These are phyloP conservation scores for Rickenella mellea DNA, from an alignment of 768 basidiomycete genomes.

Conservation along the genomic window DNA sequence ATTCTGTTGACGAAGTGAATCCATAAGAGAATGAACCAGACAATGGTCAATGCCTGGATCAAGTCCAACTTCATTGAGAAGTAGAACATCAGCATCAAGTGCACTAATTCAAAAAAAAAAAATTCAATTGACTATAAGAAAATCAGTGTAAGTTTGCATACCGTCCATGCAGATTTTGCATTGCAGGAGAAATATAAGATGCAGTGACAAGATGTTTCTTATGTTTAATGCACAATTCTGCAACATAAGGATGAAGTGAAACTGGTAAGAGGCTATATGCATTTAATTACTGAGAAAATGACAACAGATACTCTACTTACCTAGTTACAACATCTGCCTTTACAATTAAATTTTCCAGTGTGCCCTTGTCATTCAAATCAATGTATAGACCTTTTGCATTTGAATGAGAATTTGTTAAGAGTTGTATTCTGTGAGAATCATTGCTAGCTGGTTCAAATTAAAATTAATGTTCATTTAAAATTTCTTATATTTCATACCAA, in stretches of 20 bases:
- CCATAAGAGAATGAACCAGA: conserved; percentile 67
- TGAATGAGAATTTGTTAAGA: conserved; percentile 26
- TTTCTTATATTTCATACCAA: conserved; percentile 46
- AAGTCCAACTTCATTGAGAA: conserved; percentile 85
- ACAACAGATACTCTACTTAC: conserved; percentile 27
- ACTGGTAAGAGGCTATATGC: conserved; percentile 72
- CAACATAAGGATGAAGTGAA: conserved; percentile 59
- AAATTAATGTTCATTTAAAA: background rate
- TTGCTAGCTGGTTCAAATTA: conserved; percentile 53
- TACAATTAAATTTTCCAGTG: conserved; percentile 42
- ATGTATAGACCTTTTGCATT: conserved; percentile 50
- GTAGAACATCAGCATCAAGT: conserved; percentile 46
- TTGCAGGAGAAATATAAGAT: conserved; percentile 77
- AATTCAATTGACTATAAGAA: background rate
- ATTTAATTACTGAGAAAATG: too few species aligned
- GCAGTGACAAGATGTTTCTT: conserved; percentile 80
- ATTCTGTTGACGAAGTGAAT: conserved; percentile 35
- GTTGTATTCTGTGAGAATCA: conserved; percentile 44
- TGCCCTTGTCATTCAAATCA: conserved; percentile 43
- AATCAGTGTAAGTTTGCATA: conserved; percentile 21
- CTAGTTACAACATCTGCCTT: conserved; percentile 78
- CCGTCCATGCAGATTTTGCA: conserved; percentile 56
- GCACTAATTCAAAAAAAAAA: conserved; percentile 33
- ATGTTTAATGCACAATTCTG: conserved; percentile 61
- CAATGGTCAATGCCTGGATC: conserved; percentile 89